Base-by-base conservation (phyloP, 306 rosid genomes). In the Coriaria nepalensis region DNA sequence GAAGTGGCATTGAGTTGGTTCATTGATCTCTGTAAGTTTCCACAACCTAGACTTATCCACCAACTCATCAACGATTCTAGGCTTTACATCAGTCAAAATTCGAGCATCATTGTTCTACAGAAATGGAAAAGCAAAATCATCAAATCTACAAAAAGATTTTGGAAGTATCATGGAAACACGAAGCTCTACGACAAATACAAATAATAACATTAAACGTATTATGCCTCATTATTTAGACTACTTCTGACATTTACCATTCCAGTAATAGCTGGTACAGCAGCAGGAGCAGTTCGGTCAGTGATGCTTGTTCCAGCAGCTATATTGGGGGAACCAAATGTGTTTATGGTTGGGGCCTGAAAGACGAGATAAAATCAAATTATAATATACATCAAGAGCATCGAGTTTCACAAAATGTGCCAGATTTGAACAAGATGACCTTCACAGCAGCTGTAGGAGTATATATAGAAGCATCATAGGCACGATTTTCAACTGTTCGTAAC, bases 401-500 rank as follows among this genome's bases (percentile, higher is more conserved):
- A 40, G 44, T 49, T 50, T 41, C n/a, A 66, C 11, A 35, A 47
- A 32, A 57, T 60, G 29, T 44, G 64, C 40, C 44, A 53, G 41
- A 63, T 32, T 55, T 53, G 46, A 59, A 57, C 59, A 41, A 11
- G n/a, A 45, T 33, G 54, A 92, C 99, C 93, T 92, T 92, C 76
- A 82, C 92, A 37, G 59, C 73, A 73, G 93, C 82, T n/a, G 72
- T 83, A 57, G 96, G 73, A 59, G 83, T 76, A 69, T 64, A 80
- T 82, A 95, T 85, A 53, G 95, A 73, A 65, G 92, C 82, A 77
- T 90, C 98, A 75, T 77, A 73, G 13, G 94, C 13, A 50, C 87
- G 95, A 79, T 44, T 79, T 66, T 90, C 95, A 57, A 77, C 80
- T 6, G 94, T 73, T 57, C 93, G 65, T 32, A 92, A 83, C 58